Evolutionary conservation across 2,329 filamentous ascomycete species (phyloP).

Genomic region (Penicillium sp.): DNA sequence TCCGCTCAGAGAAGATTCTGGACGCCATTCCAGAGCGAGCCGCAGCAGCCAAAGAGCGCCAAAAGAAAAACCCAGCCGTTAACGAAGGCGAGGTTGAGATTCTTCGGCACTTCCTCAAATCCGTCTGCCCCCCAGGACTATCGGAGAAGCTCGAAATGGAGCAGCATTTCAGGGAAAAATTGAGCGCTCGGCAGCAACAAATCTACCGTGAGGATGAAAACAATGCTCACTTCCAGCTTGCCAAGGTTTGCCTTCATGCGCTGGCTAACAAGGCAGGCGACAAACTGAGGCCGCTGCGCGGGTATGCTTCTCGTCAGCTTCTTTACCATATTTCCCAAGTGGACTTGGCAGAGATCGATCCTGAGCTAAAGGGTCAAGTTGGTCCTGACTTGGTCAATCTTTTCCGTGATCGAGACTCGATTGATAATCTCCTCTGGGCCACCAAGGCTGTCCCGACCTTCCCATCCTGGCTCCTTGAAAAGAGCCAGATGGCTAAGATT

Average conservation of each 20-base stretch:
- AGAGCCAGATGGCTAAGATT: not conserved
- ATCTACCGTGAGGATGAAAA: slow-evolving; percentile 27
- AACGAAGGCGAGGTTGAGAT: slow-evolving; percentile 22
- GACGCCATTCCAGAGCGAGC: slow-evolving; percentile 9
- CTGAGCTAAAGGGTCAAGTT: slow-evolving; percentile 1
- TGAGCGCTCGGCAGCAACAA: not conserved
- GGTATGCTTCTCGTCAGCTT: not conserved
- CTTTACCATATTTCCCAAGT: not conserved
- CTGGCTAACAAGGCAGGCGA: slow-evolving; percentile 9
- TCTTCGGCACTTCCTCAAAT: slow-evolving; percentile 25
- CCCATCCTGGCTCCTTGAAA: not conserved
- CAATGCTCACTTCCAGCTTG: slow-evolving; percentile 18
- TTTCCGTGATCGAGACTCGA: not conserved
- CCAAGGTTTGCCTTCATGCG: slow-evolving; percentile 15
- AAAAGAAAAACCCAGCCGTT: slow-evolving; percentile 1
- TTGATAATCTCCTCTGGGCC: slow-evolving; percentile 2
- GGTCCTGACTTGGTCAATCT: not conserved
- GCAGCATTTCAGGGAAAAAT: slow-evolving; percentile 23
- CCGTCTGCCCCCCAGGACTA: slow-evolving; percentile 24
- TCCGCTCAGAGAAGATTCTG: slow-evolving; percentile 18
- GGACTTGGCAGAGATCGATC: slow-evolving; percentile 5
- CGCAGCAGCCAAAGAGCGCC: not conserved
- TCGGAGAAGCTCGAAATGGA: slow-evolving; percentile 28
- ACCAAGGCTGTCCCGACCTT: not conserved
- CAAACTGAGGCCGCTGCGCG: not conserved